Evolutionary conservation across 202 grass and related monocot genomes (phyloP), one percentile per base, ranked within the genome.

Genomic region (Panicum virgatum): DNA sequence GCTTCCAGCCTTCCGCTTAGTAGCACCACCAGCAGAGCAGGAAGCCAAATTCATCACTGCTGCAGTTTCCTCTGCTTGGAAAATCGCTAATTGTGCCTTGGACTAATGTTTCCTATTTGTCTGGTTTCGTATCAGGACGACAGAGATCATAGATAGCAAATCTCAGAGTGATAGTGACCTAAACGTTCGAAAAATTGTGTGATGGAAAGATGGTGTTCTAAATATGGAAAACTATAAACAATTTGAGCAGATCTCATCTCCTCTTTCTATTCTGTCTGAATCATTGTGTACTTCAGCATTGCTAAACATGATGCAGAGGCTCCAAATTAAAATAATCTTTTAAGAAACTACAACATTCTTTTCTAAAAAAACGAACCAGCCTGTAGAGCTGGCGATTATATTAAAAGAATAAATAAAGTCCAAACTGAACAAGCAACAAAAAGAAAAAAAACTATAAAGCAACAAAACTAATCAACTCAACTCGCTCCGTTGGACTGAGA

Each of bases 251-350:
- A 64, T 72, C 14, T 63, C 20, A n/a, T 16, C 1, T 6, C 7
- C 10, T 64, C 54, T 47, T 46, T 25, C 61, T 64, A 18, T 63
- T 69, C 10, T 89, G 57, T 48, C 36, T 64, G 44, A 52, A 70
- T 62, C 27, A 36, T 30, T 47, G 69, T 71, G 8, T 80, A 62
- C 39, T 9, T 40, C 7, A 7, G 2, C n/a, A n/a, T n/a, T n/a
- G n/a, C n/a, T n/a, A n/a, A n/a, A n/a, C n/a, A n/a, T n/a, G n/a
- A n/a, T n/a, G n/a, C n/a, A n/a, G n/a, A n/a, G n/a, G n/a, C n/a
- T n/a, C n/a, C n/a, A n/a, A n/a, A n/a, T n/a, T n/a, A n/a, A n/a
- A n/a, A n/a, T n/a, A n/a, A n/a, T n/a, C n/a, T n/a, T n/a, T n/a
- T 23, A n/a, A 80, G 27, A 66, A 69, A 61, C n/a, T n/a, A n/a